These are phyloP conservation scores for Senecio squalidus DNA, from an alignment of 140 eudicot species.

Conservation along the genomic window DNA sequence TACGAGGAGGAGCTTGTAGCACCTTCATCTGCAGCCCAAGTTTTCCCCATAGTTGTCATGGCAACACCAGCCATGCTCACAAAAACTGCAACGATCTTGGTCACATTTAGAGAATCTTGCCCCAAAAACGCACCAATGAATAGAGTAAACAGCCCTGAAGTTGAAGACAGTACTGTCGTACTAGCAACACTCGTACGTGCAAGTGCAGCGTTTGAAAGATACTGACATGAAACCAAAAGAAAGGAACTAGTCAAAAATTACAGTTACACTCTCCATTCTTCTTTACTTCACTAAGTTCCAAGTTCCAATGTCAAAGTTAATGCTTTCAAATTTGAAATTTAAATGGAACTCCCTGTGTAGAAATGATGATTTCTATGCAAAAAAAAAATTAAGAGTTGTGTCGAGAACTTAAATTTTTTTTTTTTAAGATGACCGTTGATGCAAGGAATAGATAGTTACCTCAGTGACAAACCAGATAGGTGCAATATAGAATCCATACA, in stretches of 20 bases:
- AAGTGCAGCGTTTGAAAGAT: slow-evolving; percentile 96
- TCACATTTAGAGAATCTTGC: slow-evolving; percentile 77
- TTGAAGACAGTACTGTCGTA: slow-evolving; percentile 93
- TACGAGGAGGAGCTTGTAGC: slow-evolving; percentile 54
- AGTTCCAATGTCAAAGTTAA: slow-evolving; percentile 9
- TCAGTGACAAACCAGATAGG: slow-evolving; percentile 96
- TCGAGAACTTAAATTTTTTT: neutral
- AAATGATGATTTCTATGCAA: neutral
- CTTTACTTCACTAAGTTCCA: too few relatives aligned
- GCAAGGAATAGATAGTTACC: slow-evolving; percentile 39
- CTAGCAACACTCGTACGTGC: slow-evolving; percentile 99
- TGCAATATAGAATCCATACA: slow-evolving; percentile 82
- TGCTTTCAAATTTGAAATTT: neutral
- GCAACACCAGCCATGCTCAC: slow-evolving; percentile 98
- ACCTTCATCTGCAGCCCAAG: slow-evolving; percentile 91
- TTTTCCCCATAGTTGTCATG: slow-evolving; percentile 97
- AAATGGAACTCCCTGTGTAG: neutral
- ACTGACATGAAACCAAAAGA: slow-evolving; percentile 39
- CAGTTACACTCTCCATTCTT: too few relatives aligned
- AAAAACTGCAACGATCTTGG: slow-evolving; percentile 82
- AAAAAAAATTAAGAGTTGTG: neutral
- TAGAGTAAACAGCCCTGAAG: slow-evolving; percentile 96
- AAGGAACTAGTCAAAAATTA: slow-evolving; percentile 6
- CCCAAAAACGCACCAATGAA: slow-evolving; percentile 94
- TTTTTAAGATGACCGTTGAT: too few relatives aligned